Conservation (phyloP, 1,139 yeast genomes). For the Yueomyces sp. region DNA sequence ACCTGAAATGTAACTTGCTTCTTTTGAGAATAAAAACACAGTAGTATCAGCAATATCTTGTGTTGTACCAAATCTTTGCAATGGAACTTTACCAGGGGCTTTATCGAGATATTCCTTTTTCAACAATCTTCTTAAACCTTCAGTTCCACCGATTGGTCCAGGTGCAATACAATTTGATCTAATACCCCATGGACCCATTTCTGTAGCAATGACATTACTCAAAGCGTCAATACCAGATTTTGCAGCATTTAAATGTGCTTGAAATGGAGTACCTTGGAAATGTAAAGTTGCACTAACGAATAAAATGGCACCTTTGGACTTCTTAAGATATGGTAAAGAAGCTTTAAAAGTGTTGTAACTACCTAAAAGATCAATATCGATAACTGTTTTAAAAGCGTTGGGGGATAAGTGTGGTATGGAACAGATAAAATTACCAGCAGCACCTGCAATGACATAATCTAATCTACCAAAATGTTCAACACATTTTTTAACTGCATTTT, state of each 20-base stretch:
- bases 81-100: conserved; percentile 42
- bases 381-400: conserved; percentile 78
- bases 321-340: conserved; percentile 47
- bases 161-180: conserved; percentile 79
- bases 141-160: conserved; percentile 72
- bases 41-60: conserved; percentile 84
- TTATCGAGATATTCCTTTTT: conserved; percentile 31
- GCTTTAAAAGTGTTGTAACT: conserved; percentile 83
- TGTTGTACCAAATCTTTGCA: conserved; percentile 65
- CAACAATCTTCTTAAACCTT: conserved; percentile 55
- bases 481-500: conserved; percentile 49
- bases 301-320: conserved; percentile 57
- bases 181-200: conserved; percentile 78
- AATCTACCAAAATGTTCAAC: conserved; percentile 49
- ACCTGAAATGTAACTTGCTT: conserved; percentile 70
- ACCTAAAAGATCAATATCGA: conserved; percentile 75
- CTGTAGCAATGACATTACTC: conserved; percentile 71
- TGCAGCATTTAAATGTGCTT: conserved; percentile 81
- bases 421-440: conserved; percentile 84
- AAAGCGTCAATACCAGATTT: conserved; percentile 89
- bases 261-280: conserved; percentile 77
- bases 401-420: conserved; percentile 68
- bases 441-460: conserved; percentile 85
- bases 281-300: conserved; percentile 83
- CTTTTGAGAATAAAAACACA: conserved; percentile 69